Evolutionary conservation across 2,329 filamentous ascomycete species (phyloP), one percentile per base, ranked within the genome.

Genomic region (Fusarium proliferatum): DNA sequence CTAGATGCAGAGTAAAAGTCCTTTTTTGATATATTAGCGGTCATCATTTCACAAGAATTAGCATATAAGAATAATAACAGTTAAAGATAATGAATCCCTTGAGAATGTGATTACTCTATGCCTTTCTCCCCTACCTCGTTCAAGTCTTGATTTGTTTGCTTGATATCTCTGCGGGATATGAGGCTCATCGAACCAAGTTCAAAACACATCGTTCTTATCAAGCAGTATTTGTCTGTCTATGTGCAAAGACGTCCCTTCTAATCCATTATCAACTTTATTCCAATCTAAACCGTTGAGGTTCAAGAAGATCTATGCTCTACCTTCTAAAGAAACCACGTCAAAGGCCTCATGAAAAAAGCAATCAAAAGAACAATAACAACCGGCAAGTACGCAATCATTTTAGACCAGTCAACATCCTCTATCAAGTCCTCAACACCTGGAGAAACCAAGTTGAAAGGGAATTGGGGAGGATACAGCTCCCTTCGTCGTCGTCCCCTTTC

Each of bases 1-100:
- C 84, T 95, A 55, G 93, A 96, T 84, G 94, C 93, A 0, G 94
- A 96, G 82, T 96, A 89, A 79, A 59, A 49, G 61, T 57, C 46
- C n/a, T 38, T 28, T 38, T 38, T 64, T 67, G 48, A 67, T 72
- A 53, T 56, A 56, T 64, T 57, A 51, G 71, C 16, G 55, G 10
- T 17, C 9, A 64, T 46, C 48, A 53, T 21, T 61, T 30, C 15
- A 55, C 7, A 17, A 17, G 1, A 13, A n/a, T n/a, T 52, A 36
- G 63, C 57, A 72, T 43, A 15, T 5, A 36, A 17, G 21, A 33
- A 43, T 36, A 61, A 57, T 57, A 21, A 61, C 15, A 49, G 10
- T 26, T 10, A 11, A 61, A 30, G 3, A 36, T 4, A 36, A 13
- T 4, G 9, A 33, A 12, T 17, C 8, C 9, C 4, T 49, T n/a